phyloP scores from a whole-genome alignment of 192 early-diverging fungal genomes.

The Backusella australiensis region DNA sequence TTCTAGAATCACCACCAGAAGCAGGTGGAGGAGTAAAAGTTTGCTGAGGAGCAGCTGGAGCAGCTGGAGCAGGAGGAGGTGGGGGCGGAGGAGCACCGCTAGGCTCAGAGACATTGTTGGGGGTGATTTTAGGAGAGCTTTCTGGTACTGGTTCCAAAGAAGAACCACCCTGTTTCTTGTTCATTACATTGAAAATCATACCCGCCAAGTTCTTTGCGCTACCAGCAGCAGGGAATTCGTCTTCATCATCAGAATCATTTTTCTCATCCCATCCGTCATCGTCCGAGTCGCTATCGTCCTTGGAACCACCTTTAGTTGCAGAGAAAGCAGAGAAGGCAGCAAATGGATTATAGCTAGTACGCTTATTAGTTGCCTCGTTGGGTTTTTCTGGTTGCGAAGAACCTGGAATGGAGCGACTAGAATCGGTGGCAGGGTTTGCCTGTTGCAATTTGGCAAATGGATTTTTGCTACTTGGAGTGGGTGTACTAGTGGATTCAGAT shows the following conservation, averaged over 20 bases:
- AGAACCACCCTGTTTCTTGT: slow-evolving; percentile 15
- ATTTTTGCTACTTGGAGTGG: slow-evolving; percentile 24
- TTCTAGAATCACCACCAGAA: slow-evolving; percentile 28
- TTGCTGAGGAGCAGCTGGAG: slow-evolving; percentile 7
- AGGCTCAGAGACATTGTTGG: slow-evolving; percentile 1
- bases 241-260: slow-evolving; percentile 30
- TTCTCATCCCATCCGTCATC: slow-evolving; percentile 39
- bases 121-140: slow-evolving; percentile 7
- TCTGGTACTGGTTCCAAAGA: slow-evolving; percentile 11
- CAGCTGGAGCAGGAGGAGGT: neutral
- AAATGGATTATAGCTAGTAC: slow-evolving; percentile 44
- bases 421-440: neutral
- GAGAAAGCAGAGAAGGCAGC: slow-evolving; percentile 25
- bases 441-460: slow-evolving; percentile 37
- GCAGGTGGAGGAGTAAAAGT: neutral
- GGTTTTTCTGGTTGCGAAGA: slow-evolving; percentile 11
- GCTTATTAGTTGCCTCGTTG: slow-evolving; percentile 21
- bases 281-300: slow-evolving; percentile 21
- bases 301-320: slow-evolving; percentile 2
- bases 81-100: neutral
- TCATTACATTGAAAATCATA: slow-evolving; percentile 31
- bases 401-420: neutral
- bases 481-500: neutral
- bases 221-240: slow-evolving; percentile 32
- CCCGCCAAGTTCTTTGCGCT: slow-evolving; percentile 35